Conservation (phyloP, 2,329 filamentous ascomycete genomes). For the Mycogone perniciosa region DNA sequence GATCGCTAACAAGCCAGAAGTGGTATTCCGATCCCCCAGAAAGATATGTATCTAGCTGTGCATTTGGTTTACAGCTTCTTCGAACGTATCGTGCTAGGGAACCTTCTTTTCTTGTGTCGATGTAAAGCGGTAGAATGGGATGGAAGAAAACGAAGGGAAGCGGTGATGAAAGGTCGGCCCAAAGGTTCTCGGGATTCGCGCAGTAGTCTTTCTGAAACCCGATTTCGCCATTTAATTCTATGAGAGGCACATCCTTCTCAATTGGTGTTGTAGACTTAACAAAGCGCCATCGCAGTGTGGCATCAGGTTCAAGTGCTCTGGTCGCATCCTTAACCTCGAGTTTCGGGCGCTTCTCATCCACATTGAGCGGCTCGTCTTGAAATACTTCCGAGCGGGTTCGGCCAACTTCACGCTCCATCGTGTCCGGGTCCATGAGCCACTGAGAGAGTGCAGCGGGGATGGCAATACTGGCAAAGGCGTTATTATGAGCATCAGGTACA, state of each 20-base stretch:
- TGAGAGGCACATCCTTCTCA: conserved; percentile 50
- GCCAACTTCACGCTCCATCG: conserved; percentile 61
- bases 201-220: conserved; percentile 70
- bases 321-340: conserved; percentile 46
- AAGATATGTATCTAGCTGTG: conserved; percentile 79
- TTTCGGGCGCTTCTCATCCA: conserved; percentile 36
- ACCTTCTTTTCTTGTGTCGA: conserved; percentile 84
- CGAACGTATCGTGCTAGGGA: conserved; percentile 83
- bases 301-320: conserved; percentile 26
- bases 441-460: conserved; percentile 68
- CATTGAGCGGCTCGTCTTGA: conserved; percentile 40
- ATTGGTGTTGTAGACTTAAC: conserved; percentile 48
- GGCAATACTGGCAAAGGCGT: conserved; percentile 69
- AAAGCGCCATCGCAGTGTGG: conserved; percentile 61
- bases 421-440: conserved; percentile 72
- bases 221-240: conserved; percentile 72
- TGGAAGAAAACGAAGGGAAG: conserved; percentile 82
- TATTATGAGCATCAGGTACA: conserved; percentile 58
- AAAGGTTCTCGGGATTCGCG: conserved; percentile 57
- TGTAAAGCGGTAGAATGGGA: conserved; percentile 80
- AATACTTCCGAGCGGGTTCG: conserved; percentile 65
- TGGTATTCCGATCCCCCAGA: conserved; percentile 74
- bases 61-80: conserved; percentile 85
- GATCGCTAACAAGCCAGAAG: conserved; percentile 85
- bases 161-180: conserved; percentile 58